Conservation (phyloP, 805 yeast species). For the Torulaspora microellipsoides region DNA sequence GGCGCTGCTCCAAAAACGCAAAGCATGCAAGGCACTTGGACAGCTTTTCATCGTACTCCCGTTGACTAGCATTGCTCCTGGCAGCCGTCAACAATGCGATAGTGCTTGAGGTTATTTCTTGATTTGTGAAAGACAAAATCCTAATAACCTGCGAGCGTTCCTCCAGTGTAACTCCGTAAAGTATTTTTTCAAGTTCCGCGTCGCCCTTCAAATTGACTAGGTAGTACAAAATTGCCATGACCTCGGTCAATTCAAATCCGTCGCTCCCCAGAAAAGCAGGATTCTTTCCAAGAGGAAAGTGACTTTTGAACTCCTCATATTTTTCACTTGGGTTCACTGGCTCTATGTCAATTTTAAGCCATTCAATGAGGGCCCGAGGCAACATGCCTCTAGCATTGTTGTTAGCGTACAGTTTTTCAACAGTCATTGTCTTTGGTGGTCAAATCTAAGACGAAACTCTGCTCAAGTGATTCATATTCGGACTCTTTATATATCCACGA, state of each 20-base stretch:
- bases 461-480: too few relatives aligned
- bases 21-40: too few relatives aligned
- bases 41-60: too few relatives aligned
- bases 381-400: too few relatives aligned
- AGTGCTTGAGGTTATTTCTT: conserved; percentile 6
- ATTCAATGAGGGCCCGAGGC: too few relatives aligned
- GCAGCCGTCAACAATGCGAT: too few relatives aligned
- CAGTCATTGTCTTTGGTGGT: too few relatives aligned
- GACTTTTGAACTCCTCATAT: conserved; percentile 33
- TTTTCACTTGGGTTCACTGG: conserved; percentile 26
- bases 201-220: conserved; percentile 32
- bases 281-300: conserved; percentile 59
- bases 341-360: conserved; percentile 57
- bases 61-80: too few relatives aligned
- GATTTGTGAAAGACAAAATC: conserved; percentile 4
- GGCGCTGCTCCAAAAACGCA: too few relatives aligned
- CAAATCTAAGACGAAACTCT: too few relatives aligned
- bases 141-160: conserved; percentile 2
- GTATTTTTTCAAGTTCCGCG: conserved; percentile 19
- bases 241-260: conserved; percentile 68
- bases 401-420: too few relatives aligned
- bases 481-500: too few relatives aligned
- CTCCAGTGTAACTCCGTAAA: conserved; percentile 2
- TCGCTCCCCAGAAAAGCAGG: conserved; percentile 73
- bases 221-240: conserved; percentile 57